Base-by-base conservation (phyloP, 768 basidiomycete genomes). In the Agaricus subrufescens region DNA sequence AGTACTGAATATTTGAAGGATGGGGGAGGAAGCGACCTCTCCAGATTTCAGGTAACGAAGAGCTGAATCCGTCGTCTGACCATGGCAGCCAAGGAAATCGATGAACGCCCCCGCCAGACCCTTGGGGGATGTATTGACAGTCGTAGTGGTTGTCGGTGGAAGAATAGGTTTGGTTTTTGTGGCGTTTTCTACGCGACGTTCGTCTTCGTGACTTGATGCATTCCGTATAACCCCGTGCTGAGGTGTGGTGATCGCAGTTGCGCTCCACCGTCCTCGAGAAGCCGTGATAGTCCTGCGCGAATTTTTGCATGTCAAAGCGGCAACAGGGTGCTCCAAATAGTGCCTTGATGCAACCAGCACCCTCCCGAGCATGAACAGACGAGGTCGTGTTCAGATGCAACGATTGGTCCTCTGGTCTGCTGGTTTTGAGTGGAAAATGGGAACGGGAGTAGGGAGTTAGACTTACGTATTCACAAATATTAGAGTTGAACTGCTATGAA, bases 1-100 rank as follows among this genome's bases (percentile, higher is more conserved):
- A 86, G 86, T 31, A 15, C 37, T 29, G 9, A 56, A 29, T 19
- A 50, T 50, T 50, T 45, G 31, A 11, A 27, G 55, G 19, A 56
- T 50, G 26, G 8, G 6, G 23, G 48, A 46, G 27, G 37, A 50
- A 37, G 11, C 15, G 15, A 43, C n/a, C 23, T 30, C 31, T 26
- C 48, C 49, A 43, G 55, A 56, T 19, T 31, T 44, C 29, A 56
- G 46, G 23, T 27, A 48, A 14, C 29, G 31, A 31, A 56, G 48
- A 10, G 55, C 55, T 26, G 49, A 34, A 38, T 56, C 31, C 23
- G 55, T 56, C 3, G 55, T 56, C 25, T 29, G 55, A n/a, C 55
- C 55, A 37, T 56, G 37, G 29, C 42, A 12, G 3, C 37, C 37
- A 48, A 56, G 19, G 19, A 56, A 56, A 11, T 19, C n/a, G 4